Evolutionary conservation across 805 yeast species (phyloP), one percentile per base, ranked within the genome.

Genomic region (Saturnispora saitoi): DNA sequence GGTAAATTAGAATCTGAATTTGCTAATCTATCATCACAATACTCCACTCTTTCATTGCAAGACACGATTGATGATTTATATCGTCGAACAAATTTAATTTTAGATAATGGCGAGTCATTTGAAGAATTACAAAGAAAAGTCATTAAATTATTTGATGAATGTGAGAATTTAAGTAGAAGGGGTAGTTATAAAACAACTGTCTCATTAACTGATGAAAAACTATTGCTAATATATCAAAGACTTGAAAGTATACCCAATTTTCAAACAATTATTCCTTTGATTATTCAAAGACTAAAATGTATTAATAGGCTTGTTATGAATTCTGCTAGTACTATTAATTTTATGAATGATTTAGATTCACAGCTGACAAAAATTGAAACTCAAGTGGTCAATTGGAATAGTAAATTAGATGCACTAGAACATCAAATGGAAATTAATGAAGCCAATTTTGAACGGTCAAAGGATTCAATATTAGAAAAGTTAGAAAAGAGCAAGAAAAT

Each of bases 21-120:
- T 14, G 45, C 46, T 2, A 19, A 20, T 11, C 14, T 39, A 22
- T 24, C 28, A 12, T 14, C 24, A 29, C 26, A 7, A 17, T 43
- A 11, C 6, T 24, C 32, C 3, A 12, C 44, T 12, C 40, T 51
- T 9, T 46, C 66, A 2, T 17, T 64, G 3, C 63, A 61, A 43
- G 48, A 56, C 3, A 46, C 49, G 17, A 51, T 64, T 4, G 58
- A 59, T 43, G 66, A 64, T 50, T 41, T 64, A 4, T 54, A 59
- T 32, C 48, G 61, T 38, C 45, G 55, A 31, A 20, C 58, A 1
- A 55, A 56, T 28, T 4, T 64, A 10, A 24, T 62, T 2, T 19
- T 54, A 3, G 54, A 55, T 22, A 56, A 58, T 3, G 53, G 53
- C 3, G 47, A 43, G 15, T 41, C 54, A 4, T 15, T 47, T 4